phyloP scores from a whole-genome alignment of 371 early-diverging fungal genomes.

The Mortierella sp. region DNA sequence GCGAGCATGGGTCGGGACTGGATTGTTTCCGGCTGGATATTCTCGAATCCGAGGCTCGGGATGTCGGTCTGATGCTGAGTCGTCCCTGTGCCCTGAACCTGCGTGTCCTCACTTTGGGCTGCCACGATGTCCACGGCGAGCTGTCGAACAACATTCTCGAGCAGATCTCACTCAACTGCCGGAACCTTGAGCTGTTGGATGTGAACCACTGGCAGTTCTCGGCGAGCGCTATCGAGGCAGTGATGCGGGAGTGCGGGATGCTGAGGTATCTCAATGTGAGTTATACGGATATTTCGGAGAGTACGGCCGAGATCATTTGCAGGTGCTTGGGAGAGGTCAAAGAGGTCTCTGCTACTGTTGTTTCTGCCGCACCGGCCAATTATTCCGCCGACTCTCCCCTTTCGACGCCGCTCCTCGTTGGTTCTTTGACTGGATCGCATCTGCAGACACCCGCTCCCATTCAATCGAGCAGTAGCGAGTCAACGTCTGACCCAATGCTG shows the following conservation, averaged over 20 bases:
- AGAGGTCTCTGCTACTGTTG: not conserved
- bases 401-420: conserved; percentile 14
- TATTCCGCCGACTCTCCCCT: not conserved
- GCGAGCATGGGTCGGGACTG: conserved; percentile 40
- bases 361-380: not conserved
- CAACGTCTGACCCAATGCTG: not conserved
- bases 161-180: conserved; percentile 48
- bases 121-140: conserved; percentile 51
- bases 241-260: conserved; percentile 47
- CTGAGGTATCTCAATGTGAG: conserved; percentile 50
- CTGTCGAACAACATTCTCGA: conserved; percentile 50
- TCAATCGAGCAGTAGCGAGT: not conserved
- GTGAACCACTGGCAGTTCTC: conserved; percentile 57
- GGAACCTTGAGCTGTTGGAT: conserved; percentile 49
- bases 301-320: conserved; percentile 38
- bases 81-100: conserved; percentile 34
- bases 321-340: conserved; percentile 43
- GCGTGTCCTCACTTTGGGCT: conserved; percentile 50
- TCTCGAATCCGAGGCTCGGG: conserved; percentile 52
- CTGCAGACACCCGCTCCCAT: conserved; percentile 17
- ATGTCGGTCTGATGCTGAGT: conserved; percentile 43
- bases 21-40: conserved; percentile 57
- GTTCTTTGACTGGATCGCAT: not conserved
- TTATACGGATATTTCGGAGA: conserved; percentile 40
- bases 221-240: conserved; percentile 38